These are phyloP conservation scores for Inosperma sp. DNA, from an alignment of 768 basidiomycete genomes.

Conservation along the genomic window DNA sequence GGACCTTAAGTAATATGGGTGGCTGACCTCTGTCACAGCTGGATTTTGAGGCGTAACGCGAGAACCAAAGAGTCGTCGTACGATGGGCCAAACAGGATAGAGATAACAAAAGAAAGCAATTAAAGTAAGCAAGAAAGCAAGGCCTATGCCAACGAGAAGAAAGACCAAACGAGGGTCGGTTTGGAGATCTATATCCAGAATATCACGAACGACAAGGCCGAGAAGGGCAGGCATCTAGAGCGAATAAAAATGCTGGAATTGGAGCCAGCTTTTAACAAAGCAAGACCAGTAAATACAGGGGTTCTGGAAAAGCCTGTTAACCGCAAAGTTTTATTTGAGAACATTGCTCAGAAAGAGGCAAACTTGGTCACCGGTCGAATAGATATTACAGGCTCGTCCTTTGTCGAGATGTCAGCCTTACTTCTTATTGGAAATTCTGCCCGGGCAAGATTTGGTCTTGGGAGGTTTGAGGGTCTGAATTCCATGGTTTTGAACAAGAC, in stretches of 20 bases:
- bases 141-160: conserved; percentile 17
- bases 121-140: conserved; percentile 16
- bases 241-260: no score
- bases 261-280: no score
- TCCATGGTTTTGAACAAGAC: not conserved
- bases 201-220: conserved; percentile 13
- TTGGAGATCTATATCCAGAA: conserved; percentile 21
- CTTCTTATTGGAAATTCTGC: no score
- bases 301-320: no score
- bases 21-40: not conserved
- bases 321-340: no score
- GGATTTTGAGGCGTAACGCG: conserved; percentile 4
- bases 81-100: conserved; percentile 8
- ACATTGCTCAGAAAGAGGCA: no score
- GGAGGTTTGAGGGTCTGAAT: not conserved
- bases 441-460: not conserved
- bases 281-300: no score
- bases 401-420: no score
- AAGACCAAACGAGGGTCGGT: conserved; percentile 19
- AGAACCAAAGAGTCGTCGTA: conserved; percentile 1
- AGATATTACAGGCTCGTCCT: no score
- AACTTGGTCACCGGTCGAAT: no score
- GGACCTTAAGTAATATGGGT: no score
- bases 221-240: not conserved
- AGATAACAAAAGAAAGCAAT: conserved; percentile 15